Evolutionary conservation across 176 grass and related monocot species (phyloP).

Genomic region (Paspalum notatum): DNA sequence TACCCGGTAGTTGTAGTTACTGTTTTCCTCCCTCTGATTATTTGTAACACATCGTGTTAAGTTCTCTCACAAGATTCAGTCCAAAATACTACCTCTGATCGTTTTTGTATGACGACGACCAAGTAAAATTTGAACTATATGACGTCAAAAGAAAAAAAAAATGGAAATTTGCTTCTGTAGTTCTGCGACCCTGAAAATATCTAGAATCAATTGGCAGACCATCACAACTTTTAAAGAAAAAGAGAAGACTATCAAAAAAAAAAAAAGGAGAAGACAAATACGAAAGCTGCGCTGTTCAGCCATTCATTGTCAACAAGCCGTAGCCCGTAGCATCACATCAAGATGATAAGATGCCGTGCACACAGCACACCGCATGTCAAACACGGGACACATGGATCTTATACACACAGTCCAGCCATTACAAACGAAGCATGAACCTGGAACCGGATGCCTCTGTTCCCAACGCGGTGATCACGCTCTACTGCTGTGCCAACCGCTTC

Average conservation of each 20-base stretch:
- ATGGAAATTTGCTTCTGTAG: not conserved
- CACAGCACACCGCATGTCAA: not conserved
- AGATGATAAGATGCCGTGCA: not conserved
- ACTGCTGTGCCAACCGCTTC: constrained; percentile 58
- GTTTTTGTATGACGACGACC: no score
- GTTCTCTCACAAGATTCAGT: no score
- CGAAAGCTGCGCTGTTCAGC: not conserved
- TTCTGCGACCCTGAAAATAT: not conserved
- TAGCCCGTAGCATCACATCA: not conserved
- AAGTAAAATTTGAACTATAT: no score
- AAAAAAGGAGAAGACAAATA: not conserved
- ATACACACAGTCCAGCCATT: not conserved
- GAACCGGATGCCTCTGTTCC: not conserved
- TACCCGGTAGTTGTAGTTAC: no score
- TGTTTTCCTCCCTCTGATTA: no score
- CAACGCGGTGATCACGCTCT: not conserved
- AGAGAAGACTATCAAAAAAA: no score
- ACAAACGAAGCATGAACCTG: not conserved
- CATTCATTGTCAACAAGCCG: not conserved
- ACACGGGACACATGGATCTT: not conserved
- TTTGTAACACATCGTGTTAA: no score
- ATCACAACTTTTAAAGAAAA: not conserved
- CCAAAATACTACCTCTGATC: no score
- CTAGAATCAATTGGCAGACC: not conserved
- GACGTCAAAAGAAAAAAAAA: not conserved